These are phyloP conservation scores for Chloris gayana DNA, from an alignment of 176 grass and related monocot genomes.

Conservation along the genomic window DNA sequence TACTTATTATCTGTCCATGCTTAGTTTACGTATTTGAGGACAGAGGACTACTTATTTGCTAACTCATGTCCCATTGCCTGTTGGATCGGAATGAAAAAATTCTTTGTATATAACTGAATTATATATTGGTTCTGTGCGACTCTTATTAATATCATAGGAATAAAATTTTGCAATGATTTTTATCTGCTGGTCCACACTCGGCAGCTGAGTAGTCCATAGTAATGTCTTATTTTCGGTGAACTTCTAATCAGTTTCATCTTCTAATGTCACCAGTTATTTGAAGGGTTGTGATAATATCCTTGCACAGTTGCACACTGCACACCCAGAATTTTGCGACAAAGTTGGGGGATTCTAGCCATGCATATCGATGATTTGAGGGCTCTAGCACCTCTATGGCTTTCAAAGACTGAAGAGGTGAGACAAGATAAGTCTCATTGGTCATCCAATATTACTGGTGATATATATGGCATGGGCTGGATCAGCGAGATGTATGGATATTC, in stretches of 20 bases:
- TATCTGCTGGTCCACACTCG: background rate
- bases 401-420: slow-evolving; percentile 97
- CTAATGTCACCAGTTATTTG: slow-evolving; percentile 65
- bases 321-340: slow-evolving; percentile 98
- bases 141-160: background rate
- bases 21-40: background rate
- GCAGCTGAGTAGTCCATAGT: background rate
- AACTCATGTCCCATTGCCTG: background rate
- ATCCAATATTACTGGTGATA: slow-evolving; percentile 98
- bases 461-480: slow-evolving; percentile 96
- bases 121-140: background rate
- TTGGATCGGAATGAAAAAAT: background rate
- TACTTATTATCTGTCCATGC: slow-evolving; percentile 1
- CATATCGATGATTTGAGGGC: slow-evolving; percentile 92
- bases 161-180: background rate
- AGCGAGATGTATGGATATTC: slow-evolving; percentile 99
- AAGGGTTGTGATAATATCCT: slow-evolving; percentile 98
- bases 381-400: slow-evolving; percentile 90
- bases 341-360: slow-evolving; percentile 84
- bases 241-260: slow-evolving; percentile 16
- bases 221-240: background rate
- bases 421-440: slow-evolving; percentile 91
- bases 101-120: slow-evolving; percentile 3
- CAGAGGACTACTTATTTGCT: background rate
- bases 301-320: slow-evolving; percentile 80